Percentiles rank a stretch among this genome's conserved stretches.
phyloP scores from a whole-genome alignment of 1,284 basidiomycete species.

The Spongiforma sp. region DNA sequence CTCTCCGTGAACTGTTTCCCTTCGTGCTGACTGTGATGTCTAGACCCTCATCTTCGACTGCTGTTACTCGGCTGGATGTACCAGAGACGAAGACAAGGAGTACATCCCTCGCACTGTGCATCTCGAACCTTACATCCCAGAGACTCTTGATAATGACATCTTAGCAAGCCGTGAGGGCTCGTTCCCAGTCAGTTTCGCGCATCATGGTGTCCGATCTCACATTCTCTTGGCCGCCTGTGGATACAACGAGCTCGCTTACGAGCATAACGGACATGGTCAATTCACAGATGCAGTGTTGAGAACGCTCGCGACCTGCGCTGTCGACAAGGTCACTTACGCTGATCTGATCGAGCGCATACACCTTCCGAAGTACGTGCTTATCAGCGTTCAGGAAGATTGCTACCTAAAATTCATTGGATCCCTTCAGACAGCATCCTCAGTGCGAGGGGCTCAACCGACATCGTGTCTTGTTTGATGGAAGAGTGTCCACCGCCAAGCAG shows the following conservation, averaged over 20 bases:
- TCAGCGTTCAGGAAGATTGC: no score
- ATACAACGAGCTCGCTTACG: constrained; percentile 41
- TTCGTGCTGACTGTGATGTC: no score
- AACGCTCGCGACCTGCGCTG: constrained; percentile 4
- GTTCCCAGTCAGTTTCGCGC: constrained; percentile 47
- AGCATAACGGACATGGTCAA: constrained; percentile 11
- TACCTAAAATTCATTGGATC: background rate
- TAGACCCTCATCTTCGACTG: no score
- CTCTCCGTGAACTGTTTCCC: no score
- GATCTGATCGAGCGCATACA: constrained; percentile 13
- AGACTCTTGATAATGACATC: no score
- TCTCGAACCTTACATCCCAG: no score
- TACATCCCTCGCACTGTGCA: no score
- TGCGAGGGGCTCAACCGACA: constrained; percentile 21
- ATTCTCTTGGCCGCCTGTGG: constrained; percentile 59
- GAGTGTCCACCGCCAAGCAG: constrained; percentile 1
- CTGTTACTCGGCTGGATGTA: no score
- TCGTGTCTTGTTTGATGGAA: constrained; percentile 25
- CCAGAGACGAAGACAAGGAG: no score
- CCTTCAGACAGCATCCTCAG: constrained; percentile 19
- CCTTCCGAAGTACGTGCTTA: constrained; percentile 13
- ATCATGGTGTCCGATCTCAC: constrained; percentile 45
- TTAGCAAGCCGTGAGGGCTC: no score
- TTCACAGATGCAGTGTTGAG: constrained; percentile 24
- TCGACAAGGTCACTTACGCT: constrained; percentile 19